Percentiles rank a stretch among this genome's conserved stretches.
Evolutionary conservation across 345 rosid species (phyloP).

Genomic region (Corchorus capsularis): DNA sequence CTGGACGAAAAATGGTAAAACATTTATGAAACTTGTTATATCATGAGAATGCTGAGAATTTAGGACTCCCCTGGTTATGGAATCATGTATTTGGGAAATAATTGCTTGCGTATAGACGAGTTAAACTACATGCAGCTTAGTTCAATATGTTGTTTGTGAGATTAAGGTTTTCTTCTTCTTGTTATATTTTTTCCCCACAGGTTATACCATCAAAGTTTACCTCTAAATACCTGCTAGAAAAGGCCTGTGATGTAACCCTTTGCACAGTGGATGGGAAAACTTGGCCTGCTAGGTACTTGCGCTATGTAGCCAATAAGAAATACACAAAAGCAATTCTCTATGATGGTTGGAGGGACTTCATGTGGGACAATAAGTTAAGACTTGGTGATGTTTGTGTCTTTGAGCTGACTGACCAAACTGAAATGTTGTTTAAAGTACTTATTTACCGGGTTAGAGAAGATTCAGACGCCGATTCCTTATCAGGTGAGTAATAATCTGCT

Average conservation of each 20-base stretch:
- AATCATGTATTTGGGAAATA: neutral
- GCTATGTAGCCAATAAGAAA: neutral
- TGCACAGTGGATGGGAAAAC: neutral
- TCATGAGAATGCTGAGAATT: neutral
- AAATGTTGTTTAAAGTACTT: neutral
- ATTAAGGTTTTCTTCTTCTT: neutral
- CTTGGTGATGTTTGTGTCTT: constrained; percentile 16
- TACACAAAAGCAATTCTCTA: neutral
- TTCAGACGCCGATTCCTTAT: neutral
- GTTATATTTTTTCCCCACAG: neutral
- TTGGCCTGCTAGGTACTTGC: neutral
- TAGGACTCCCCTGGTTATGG: neutral
- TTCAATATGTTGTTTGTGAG: neutral
- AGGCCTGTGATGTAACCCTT: neutral
- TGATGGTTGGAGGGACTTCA: constrained; percentile 18
- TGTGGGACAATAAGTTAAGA: constrained; percentile 7
- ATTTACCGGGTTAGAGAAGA: constrained; percentile 1
- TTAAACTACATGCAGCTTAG: neutral
- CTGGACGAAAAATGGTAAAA: constrained; percentile 16
- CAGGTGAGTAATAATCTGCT: neutral
- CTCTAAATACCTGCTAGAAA: neutral
- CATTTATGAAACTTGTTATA: neutral
- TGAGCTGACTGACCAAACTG: neutral
- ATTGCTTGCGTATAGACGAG: neutral
- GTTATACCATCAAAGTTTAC: neutral